phyloP scores from a whole-genome alignment of 768 basidiomycete species.

The Tricholoma furcatifolium region DNA sequence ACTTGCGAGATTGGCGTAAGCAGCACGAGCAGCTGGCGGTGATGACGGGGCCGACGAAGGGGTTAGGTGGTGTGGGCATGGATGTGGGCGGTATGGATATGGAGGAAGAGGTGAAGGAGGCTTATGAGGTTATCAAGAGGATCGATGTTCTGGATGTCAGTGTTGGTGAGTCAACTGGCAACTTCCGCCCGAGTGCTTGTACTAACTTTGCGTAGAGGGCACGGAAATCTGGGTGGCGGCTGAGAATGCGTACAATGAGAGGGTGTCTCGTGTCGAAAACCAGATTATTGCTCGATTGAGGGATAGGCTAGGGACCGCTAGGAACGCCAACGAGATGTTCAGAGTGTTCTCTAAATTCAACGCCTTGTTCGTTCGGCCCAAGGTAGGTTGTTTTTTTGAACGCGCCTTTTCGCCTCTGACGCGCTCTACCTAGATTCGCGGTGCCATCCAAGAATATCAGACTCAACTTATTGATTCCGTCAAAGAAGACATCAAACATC shows the following conservation, averaged over 20 bases:
- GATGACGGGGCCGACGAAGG: constrained; percentile 95
- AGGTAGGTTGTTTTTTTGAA: constrained; percentile 49
- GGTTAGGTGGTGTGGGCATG: constrained; percentile 67
- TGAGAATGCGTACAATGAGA: constrained; percentile 97
- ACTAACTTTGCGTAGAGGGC: constrained; percentile 58
- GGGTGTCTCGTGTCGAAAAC: constrained; percentile 96
- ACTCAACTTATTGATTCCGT: constrained; percentile 98
- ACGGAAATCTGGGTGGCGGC: constrained; percentile 98
- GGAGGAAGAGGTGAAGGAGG: constrained; percentile 96
- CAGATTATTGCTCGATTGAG: constrained; percentile 94
- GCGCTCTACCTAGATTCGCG: constrained; percentile 70
- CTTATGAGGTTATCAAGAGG: constrained; percentile 96
- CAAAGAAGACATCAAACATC: constrained; percentile 94
- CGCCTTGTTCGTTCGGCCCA: constrained; percentile 91
- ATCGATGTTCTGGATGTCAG: constrained; percentile 96
- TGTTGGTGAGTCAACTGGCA: constrained; percentile 53
- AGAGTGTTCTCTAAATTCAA: constrained; percentile 99
- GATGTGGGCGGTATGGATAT: constrained; percentile 92
- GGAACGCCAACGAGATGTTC: constrained; percentile 99
- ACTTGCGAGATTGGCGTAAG: constrained; percentile 90
- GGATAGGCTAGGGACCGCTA: constrained; percentile 89
- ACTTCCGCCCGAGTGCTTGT: constrained; percentile 1
- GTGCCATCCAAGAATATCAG: constrained; percentile 99
- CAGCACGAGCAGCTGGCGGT: constrained; percentile 97
- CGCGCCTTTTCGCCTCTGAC: background rate